phyloP scores from a whole-genome alignment of 2,329 filamentous ascomycete genomes.

The Colletotrichum chrysophilum region DNA sequence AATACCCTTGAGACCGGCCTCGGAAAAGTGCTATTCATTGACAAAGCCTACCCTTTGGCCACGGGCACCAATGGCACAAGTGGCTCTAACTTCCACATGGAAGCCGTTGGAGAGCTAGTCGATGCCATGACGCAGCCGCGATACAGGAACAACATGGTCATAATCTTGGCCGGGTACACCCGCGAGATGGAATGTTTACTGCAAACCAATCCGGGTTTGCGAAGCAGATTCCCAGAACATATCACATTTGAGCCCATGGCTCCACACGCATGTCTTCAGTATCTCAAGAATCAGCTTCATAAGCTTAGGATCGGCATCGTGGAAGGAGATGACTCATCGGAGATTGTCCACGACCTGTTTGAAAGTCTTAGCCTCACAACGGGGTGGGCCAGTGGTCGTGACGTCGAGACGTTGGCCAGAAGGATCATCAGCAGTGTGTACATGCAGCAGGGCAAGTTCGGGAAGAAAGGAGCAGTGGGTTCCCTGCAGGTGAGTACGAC shows the following conservation, averaged over 20 bases:
- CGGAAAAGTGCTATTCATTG: slow-evolving; percentile 61
- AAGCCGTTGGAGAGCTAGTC: slow-evolving; percentile 33
- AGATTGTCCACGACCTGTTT: slow-evolving; percentile 33
- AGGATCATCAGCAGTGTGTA: slow-evolving; percentile 48
- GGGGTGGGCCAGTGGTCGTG: slow-evolving; percentile 68
- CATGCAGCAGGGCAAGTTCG: slow-evolving; percentile 17
- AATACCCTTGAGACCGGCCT: slow-evolving; percentile 54
- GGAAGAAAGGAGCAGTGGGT: too few species aligned
- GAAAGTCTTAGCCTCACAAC: slow-evolving; percentile 40
- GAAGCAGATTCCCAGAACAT: slow-evolving; percentile 48
- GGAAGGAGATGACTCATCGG: background rate
- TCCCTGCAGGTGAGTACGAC: background rate
- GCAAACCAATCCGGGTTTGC: slow-evolving; percentile 54
- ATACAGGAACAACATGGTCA: slow-evolving; percentile 52
- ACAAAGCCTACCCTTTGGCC: slow-evolving; percentile 59
- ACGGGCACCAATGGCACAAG: slow-evolving; percentile 7
- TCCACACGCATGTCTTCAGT: slow-evolving; percentile 15
- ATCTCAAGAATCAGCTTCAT: slow-evolving; percentile 33
- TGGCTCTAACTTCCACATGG: slow-evolving; percentile 47
- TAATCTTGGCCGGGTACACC: slow-evolving; percentile 62
- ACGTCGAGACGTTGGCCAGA: slow-evolving; percentile 61
- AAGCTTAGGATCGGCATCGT: background rate
- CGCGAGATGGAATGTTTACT: slow-evolving; percentile 57
- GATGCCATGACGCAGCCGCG: slow-evolving; percentile 39
- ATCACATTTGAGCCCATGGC: slow-evolving; percentile 7